These are phyloP conservation scores for Aspergillus asperescens DNA, from an alignment of 495 filamentous ascomycete genomes.

Conservation along the genomic window DNA sequence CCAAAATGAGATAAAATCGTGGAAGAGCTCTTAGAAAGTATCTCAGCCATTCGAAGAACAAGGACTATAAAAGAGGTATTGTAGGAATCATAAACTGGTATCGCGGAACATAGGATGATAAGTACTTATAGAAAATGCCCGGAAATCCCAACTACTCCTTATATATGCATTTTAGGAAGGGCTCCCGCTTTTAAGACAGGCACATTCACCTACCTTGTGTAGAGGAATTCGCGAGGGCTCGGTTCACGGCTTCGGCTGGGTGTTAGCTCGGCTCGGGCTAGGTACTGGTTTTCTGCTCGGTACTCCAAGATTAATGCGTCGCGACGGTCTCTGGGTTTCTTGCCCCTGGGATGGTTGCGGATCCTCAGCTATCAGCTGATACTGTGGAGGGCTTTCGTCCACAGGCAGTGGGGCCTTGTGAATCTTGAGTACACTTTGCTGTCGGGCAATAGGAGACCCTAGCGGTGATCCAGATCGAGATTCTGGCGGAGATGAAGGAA, in stretches of 20 bases:
- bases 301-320: conserved; percentile 38
- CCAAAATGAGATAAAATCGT: too few species aligned
- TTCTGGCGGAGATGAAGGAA: conserved; percentile 40
- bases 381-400: conserved; percentile 39
- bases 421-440: conserved; percentile 38
- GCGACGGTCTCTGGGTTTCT: conserved; percentile 20
- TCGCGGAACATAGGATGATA: background rate
- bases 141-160: background rate
- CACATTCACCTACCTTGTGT: background rate
- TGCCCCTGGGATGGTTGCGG: conserved; percentile 11
- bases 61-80: background rate
- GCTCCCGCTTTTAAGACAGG: background rate
- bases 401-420: conserved; percentile 22
- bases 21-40: background rate
- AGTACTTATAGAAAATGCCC: background rate
- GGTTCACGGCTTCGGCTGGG: background rate
- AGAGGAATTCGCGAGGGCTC: background rate
- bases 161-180: background rate
- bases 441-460: conserved; percentile 30
- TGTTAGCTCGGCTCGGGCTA: conserved; percentile 17
- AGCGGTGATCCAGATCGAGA: conserved; percentile 37
- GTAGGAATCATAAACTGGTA: background rate
- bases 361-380: conserved; percentile 29
- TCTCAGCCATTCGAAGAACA: background rate
- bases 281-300: conserved; percentile 41